Percentiles rank a stretch among this genome's conserved stretches.
Conservation (phyloP, 2,329 filamentous ascomycete species). For the Rhexocercosporidium sp. region DNA sequence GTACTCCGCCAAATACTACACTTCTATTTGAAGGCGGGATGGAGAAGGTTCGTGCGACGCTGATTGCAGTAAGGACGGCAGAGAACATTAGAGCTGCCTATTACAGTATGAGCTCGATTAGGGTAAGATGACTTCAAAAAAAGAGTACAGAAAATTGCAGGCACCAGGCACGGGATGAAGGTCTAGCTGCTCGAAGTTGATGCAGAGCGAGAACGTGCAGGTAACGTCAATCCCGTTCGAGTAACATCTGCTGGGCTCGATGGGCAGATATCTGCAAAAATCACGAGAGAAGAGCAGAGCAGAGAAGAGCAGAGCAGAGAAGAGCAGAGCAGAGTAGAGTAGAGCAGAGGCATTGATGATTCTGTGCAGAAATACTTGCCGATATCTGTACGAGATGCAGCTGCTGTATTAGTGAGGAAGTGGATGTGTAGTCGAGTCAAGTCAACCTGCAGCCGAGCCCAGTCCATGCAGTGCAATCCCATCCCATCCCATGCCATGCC, state of each 20-base stretch:
- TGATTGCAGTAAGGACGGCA: background rate
- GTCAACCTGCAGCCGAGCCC: too few relatives aligned
- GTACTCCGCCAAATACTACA: background rate
- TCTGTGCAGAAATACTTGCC: background rate
- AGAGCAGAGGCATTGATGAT: too few relatives aligned
- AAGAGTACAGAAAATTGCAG: too few relatives aligned
- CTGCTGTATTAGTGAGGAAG: too few relatives aligned
- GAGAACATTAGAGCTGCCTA: background rate
- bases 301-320: background rate
- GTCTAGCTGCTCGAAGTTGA: background rate
- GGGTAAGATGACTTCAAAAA: background rate
- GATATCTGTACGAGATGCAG: background rate
- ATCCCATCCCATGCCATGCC: background rate
- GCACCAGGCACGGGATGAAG: conserved; percentile 3
- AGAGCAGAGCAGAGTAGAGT: background rate
- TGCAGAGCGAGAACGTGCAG: conserved; percentile 5
- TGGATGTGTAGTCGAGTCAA: background rate
- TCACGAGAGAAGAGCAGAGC: background rate
- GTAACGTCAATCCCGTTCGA: background rate
- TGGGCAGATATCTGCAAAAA: background rate
- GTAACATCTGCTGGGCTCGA: background rate
- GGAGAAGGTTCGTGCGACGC: conserved; percentile 7
- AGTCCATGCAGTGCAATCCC: background rate
- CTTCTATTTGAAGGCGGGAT: background rate
- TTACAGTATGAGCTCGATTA: background rate